A percentile compares a stretch with the other conserved stretches of the same genome.
Conservation (phyloP, 352 stramenopile species). For the Phytophthora capsici region DNA sequence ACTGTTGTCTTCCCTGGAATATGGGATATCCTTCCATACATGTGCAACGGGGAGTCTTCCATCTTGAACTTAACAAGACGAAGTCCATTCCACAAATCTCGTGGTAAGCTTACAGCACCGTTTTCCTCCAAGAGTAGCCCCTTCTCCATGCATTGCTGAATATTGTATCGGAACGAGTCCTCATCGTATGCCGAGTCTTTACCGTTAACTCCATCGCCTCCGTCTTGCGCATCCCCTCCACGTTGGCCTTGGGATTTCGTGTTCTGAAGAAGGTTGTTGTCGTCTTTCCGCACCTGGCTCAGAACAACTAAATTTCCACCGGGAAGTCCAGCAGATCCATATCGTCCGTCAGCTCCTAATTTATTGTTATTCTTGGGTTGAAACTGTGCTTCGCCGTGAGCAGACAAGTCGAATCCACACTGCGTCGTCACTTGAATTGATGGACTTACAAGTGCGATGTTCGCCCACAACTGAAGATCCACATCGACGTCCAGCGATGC, state of each 20-base stretch:
- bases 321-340: conserved; percentile 17
- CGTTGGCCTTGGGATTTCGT: conserved; percentile 14
- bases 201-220: conserved; percentile 17
- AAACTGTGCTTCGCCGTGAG: background rate
- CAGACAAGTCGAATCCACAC: conserved; percentile 8
- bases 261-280: background rate
- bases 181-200: conserved; percentile 7
- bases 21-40: background rate
- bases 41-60: background rate
- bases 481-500: conserved; percentile 17
- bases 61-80: background rate
- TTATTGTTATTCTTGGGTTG: background rate
- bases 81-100: background rate
- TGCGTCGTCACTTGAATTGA: conserved; percentile 5
- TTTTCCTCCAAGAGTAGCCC: background rate
- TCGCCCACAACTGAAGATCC: conserved; percentile 12
- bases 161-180: background rate
- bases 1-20: background rate
- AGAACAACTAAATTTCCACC: conserved; percentile 22
- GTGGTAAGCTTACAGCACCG: background rate
- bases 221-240: conserved; percentile 16
- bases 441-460: conserved; percentile 18
- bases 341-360: background rate
- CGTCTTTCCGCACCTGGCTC: conserved; percentile 4
- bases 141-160: background rate